Evolutionary conservation across 768 basidiomycete genomes (phyloP), one percentile per base, ranked within the genome.

Genomic region (Krasilnikovozyma curviuscula): DNA sequence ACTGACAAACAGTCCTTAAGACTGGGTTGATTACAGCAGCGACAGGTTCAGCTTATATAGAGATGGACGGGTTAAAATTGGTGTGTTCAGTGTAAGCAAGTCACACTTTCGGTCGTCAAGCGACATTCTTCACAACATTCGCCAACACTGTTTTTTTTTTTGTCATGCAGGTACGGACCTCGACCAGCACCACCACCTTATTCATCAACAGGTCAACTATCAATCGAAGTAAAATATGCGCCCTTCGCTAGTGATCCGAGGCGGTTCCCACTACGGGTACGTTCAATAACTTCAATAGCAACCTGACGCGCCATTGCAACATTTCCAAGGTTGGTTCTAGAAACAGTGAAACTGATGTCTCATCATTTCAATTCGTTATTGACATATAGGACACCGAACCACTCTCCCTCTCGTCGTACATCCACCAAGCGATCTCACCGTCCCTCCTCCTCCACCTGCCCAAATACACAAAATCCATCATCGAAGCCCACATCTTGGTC

Each of bases 1-100:
- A n/a, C 3, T n/a, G 32, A 19, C 13, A 34, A 27, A 7, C 54
- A 98, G 89, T 83, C 65, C 67, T 98, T 40, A 79, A 88, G 61
- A 77, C 84, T 25, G 86, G 88, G 8, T 68, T 97, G 13, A 85
- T 93, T 46, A 80, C 68, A 53, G 86, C 93, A 65, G 91, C 93
- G 1, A 89, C 86, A 60, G 93, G 93, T 1, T 93, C 88, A 16
- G 88, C 86, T 10, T 98, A 97, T 61, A 82, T 98, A 56, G 93
- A 98, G 66, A 81, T 80, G 1, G 81, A 82, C 48, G 47, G 44
- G 13, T 83, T 83, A 0, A 98, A 98, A 67, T 77, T 98, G 54
- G 88, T 86, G 5, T 93, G 86, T 62, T 86, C 93, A 34, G 83
- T 97, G 89, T 95, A 57, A 59, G 81, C 73, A 21, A 1, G 25